Percentiles rank a stretch among this genome's conserved stretches.
Evolutionary conservation across 2,329 filamentous ascomycete species (phyloP).

Genomic region (Cladosporium sp.): DNA sequence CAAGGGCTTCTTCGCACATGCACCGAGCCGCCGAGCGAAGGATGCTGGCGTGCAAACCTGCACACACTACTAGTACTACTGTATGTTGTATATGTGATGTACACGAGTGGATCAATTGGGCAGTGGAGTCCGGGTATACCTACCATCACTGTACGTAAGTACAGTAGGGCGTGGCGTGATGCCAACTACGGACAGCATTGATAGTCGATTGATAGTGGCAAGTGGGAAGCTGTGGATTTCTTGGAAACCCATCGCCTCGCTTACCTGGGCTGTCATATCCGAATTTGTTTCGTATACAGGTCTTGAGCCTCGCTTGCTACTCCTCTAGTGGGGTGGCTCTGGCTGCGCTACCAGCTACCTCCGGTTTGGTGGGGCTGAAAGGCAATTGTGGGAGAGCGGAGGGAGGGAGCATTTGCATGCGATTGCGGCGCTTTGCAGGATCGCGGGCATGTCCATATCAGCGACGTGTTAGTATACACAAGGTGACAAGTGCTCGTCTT

Average conservation of each 20-base stretch:
- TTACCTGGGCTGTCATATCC: neutral
- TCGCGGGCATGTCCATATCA: neutral
- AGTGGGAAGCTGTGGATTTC: neutral
- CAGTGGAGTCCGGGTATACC: neutral
- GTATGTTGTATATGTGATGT: neutral
- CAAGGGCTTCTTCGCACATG: conserved; percentile 2
- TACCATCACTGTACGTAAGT: neutral
- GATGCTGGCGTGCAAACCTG: conserved; percentile 4
- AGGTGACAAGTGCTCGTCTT: neutral
- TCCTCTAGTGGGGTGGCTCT: neutral
- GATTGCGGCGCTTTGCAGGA: neutral
- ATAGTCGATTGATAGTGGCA: neutral
- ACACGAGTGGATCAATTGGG: neutral
- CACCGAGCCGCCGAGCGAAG: neutral
- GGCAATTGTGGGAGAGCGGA: neutral
- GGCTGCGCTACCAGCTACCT: neutral
- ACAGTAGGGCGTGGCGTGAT: neutral
- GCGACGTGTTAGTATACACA: neutral
- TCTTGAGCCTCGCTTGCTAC: neutral
- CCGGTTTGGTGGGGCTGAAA: neutral
- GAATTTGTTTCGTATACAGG: neutral
- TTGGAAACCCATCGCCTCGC: neutral
- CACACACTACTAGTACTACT: neutral
- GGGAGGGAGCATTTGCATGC: neutral
- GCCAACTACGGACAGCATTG: neutral